Conservation (phyloP, 176 grass and related monocot genomes). For the Dactylis glomerata region DNA sequence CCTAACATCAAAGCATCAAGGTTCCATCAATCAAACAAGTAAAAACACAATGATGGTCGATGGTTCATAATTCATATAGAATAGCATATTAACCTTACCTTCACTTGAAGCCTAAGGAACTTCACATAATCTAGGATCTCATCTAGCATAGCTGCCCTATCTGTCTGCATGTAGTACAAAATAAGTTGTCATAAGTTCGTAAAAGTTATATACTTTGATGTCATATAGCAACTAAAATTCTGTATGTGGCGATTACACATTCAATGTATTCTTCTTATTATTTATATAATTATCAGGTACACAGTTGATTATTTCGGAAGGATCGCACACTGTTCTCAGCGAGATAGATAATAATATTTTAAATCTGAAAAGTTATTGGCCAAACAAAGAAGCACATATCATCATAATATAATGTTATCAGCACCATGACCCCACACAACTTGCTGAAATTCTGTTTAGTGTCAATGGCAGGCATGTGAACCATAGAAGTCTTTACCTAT, state of each 20-base stretch:
- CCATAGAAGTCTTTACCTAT: slow-evolving; percentile 13
- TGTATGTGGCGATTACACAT: not conserved
- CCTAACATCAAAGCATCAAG: slow-evolving; percentile 49
- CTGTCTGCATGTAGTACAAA: slow-evolving; percentile 72
- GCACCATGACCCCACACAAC: slow-evolving; percentile 20
- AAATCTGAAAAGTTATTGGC: slow-evolving; percentile 8
- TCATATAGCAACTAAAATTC: not conserved
- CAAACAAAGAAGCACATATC: not conserved
- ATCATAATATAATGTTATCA: slow-evolving; percentile 13
- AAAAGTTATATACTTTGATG: not conserved
- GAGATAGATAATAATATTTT: slow-evolving; percentile 17
- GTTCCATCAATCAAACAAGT: slow-evolving; percentile 27
- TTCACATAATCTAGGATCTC: slow-evolving; percentile 97
- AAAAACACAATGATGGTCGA: not conserved
- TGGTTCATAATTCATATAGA: slow-evolving; percentile 14
- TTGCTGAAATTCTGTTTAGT: slow-evolving; percentile 38
- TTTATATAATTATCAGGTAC: not conserved
- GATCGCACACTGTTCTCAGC: not conserved
- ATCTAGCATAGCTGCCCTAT: slow-evolving; percentile 99
- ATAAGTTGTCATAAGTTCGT: not conserved
- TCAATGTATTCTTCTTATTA: not conserved
- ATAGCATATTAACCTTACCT: slow-evolving; percentile 51
- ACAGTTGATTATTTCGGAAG: slow-evolving; percentile 22
- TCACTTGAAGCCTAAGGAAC: slow-evolving; percentile 99
- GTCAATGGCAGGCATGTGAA: slow-evolving; percentile 45